Base-by-base conservation (phyloP, 2,329 filamentous ascomycete species). In the Biscogniauxia marginata region DNA sequence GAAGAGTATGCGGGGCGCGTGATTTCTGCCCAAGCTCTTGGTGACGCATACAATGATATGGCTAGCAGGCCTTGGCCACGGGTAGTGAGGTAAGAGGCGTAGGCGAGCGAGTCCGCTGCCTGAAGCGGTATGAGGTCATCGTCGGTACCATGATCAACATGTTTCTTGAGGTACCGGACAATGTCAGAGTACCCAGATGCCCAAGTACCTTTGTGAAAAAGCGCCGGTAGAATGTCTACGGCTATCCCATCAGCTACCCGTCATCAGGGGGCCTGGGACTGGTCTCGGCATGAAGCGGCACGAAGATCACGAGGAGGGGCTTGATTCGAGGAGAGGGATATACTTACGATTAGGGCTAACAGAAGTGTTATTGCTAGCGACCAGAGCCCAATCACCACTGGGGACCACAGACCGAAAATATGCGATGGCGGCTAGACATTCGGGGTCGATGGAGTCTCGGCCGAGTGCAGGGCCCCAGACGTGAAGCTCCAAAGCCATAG, bases 391-490 rank as follows among this genome's bases (percentile, higher is more conserved):
- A 47, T 70, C 70, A 64, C 83, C 75, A 49, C 78, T 71, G 34
- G 83, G 81, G 21, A 90, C 77, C 56, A 81, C 81, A 65, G 84
- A 78, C 58, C 84, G 82, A 55, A 96, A 80, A 71, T 93, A 93
- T 52, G 90, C 85, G 63, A 96, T 85, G 46, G 88, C 81, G 23
- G 93, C 93, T 58, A 96, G 84, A 70, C 93, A 98, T 77, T 96
- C 90, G 47, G 93, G 81, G 68, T 98, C 93, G 67, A 98, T 89
- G 46, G 95, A 98, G 13, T 93, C 88, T 46, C 97, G 84, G 44
- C 86, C 87, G 72, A 96, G 96, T 44, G 90, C 93, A 53, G 91
- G 87, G 50, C 93, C 93, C 88, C 93, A 96, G 68, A 96, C 83
- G 75, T 96, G 89, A 58, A 99, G 84, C 75, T 93, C 84, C 49